Evolutionary conservation across 208 protist genomes (phyloP).

Genomic region (Leishmania braziliensis): DNA sequence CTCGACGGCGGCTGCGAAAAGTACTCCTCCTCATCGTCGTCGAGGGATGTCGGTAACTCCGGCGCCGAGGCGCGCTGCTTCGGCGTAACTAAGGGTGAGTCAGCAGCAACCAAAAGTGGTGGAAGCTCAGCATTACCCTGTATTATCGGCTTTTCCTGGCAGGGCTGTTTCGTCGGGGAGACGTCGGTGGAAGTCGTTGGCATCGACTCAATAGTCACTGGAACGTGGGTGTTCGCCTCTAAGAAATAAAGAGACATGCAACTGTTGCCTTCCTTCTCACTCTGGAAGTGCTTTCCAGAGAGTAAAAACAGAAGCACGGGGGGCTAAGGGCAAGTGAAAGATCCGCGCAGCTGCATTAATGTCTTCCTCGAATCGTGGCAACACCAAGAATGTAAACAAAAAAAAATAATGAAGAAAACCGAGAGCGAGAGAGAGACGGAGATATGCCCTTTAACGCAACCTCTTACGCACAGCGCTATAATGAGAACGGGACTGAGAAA

Average conservation of each 20-base stretch:
- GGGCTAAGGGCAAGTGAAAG: too few relatives aligned
- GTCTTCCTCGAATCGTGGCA: too few relatives aligned
- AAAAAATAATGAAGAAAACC: too few relatives aligned
- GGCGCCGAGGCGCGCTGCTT: background rate
- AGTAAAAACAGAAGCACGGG: too few relatives aligned
- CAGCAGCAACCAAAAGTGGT: background rate
- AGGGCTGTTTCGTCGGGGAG: background rate
- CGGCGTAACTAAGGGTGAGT: background rate
- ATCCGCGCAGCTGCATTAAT: too few relatives aligned
- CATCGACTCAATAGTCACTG: background rate
- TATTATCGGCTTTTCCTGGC: background rate
- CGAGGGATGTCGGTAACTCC: background rate
- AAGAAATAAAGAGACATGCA: background rate
- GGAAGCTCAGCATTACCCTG: background rate
- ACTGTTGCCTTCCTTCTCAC: background rate
- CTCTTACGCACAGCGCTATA: too few relatives aligned
- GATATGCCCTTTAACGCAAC: too few relatives aligned
- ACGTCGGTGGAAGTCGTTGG: background rate
- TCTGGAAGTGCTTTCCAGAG: background rate
- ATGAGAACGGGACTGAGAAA: background rate
- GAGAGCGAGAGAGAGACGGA: too few relatives aligned
- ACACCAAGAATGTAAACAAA: too few relatives aligned
- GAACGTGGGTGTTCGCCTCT: background rate
- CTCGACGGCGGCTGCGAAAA: background rate
- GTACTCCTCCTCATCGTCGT: slow-evolving; percentile 1